A percentile compares a stretch with the other conserved stretches of the same genome.
These are phyloP conservation scores for Hygrocybe punicea DNA, from an alignment of 768 basidiomycete genomes.

Conservation along the genomic window DNA sequence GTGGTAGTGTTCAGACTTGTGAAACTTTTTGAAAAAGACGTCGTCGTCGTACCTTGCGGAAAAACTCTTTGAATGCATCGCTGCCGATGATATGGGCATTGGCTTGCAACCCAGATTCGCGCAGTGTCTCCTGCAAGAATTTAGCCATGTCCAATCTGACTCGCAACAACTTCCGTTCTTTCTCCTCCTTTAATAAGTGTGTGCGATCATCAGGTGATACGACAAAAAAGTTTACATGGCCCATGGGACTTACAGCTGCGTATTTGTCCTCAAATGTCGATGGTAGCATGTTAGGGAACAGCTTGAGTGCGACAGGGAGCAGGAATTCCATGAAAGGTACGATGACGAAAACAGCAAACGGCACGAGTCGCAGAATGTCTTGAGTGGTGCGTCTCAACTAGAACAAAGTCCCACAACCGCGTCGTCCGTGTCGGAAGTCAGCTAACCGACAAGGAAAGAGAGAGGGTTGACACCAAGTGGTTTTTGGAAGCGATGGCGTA, in stretches of 20 bases:
- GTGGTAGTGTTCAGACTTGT: not conserved
- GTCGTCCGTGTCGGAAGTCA: constrained; percentile 5
- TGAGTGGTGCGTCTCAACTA: constrained; percentile 91
- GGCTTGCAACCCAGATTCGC: constrained; percentile 89
- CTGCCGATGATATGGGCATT: constrained; percentile 90
- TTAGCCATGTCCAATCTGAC: constrained; percentile 98
- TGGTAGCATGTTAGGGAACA: constrained; percentile 99
- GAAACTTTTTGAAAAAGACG: not conserved
- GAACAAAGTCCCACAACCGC: not conserved
- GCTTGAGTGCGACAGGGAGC: constrained; percentile 89
- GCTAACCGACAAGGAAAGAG: not conserved
- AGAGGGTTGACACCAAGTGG: constrained; percentile 1
- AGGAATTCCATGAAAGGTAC: constrained; percentile 99
- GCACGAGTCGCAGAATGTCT: constrained; percentile 88
- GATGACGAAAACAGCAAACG: constrained; percentile 90
- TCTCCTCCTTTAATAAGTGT: constrained; percentile 72
- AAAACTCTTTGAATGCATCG: constrained; percentile 98
- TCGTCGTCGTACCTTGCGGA: constrained; percentile 71
- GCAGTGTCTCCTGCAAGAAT: constrained; percentile 95
- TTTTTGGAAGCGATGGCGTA: constrained; percentile 26
- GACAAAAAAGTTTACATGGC: not conserved
- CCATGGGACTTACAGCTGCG: constrained; percentile 57
- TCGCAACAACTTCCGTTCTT: constrained; percentile 90
- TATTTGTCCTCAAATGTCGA: constrained; percentile 98
- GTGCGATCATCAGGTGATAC: not conserved